These are phyloP conservation scores for Gossypium trilobum DNA, from an alignment of 441 rosid species.

Conservation along the genomic window DNA sequence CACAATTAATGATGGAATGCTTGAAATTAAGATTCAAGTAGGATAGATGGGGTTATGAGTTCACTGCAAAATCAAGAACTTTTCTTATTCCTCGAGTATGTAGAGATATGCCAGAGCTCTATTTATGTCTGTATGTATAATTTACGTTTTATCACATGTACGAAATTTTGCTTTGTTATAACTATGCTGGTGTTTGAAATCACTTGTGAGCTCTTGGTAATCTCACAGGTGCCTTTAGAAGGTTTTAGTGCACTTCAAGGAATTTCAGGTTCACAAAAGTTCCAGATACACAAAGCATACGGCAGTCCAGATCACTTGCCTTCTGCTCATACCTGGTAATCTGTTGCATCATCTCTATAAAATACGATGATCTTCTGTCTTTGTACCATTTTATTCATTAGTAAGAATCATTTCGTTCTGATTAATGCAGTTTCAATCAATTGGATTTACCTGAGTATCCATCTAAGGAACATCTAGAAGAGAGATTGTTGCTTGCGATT, in stretches of 20 bases:
- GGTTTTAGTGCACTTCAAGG: constrained; percentile 95
- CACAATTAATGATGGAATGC: background rate
- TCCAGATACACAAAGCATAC: constrained; percentile 94
- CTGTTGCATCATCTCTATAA: background rate
- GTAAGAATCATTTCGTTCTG: background rate
- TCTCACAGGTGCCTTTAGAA: constrained; percentile 46
- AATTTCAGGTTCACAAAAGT: constrained; percentile 85
- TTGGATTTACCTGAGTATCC: constrained; percentile 94
- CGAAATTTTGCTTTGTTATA: background rate
- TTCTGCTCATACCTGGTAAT: constrained; percentile 91
- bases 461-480: constrained; percentile 72
- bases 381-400: background rate
- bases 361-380: background rate
- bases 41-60: constrained; percentile 1
- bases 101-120: background rate
- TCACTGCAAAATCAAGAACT: background rate
- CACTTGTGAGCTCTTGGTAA: background rate
- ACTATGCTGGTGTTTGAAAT: background rate
- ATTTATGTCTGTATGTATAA: background rate
- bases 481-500: constrained; percentile 83
- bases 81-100: background rate
- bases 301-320: constrained; percentile 85
- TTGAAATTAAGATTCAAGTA: background rate
- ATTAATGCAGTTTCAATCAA: constrained; percentile 80
- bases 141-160: background rate